Evolutionary conservation across 768 basidiomycete genomes (phyloP), one percentile per base, ranked within the genome.

Genomic region (Crucibulum laeve): DNA sequence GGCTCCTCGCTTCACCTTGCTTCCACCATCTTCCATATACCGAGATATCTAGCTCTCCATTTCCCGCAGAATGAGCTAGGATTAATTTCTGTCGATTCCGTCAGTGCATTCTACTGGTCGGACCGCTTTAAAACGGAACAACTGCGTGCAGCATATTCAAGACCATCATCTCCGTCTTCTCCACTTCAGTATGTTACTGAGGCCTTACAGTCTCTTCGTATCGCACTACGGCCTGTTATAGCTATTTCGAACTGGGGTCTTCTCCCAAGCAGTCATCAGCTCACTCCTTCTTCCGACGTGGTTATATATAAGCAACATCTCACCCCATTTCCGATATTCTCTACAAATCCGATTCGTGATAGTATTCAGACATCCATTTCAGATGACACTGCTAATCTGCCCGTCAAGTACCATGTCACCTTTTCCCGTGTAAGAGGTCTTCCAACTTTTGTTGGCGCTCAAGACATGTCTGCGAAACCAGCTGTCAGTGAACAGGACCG

Each of bases 101-200:
- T 89, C 45, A 83, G 82, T 57, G 59, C 86, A 0, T 88, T 84
- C 55, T 78, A 87, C 61, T 92, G 91, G 90, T 48, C 72, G 2
- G 89, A 92, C 57, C 78, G 84, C 32, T 82, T 80, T 55, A 65
- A 68, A 28, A 62, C 64, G 23, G 87, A 90, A 59, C 79, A 79
- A 50, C 48, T 68, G 41, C 73, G 65, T 26, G 48, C 53, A 14
- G 44, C 50, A 17, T 35, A 44, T 43, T 28, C 43, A 46, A 46
- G 44, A 40, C 44, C 42, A 44, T 21, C 38, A 40, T 8, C 48
- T 38, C 41, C 43, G 42, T 46, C 39, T 40, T 47, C 56, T 11
- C 64, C 75, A 14, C 60, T 81, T 17, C 64, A 68, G 6, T 69
- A 75, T 45, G 71, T 84, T 43, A 50, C 74, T 17, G 53, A 57